Conservation (phyloP, 345 rosid genomes). For the Salix suchowensis region DNA sequence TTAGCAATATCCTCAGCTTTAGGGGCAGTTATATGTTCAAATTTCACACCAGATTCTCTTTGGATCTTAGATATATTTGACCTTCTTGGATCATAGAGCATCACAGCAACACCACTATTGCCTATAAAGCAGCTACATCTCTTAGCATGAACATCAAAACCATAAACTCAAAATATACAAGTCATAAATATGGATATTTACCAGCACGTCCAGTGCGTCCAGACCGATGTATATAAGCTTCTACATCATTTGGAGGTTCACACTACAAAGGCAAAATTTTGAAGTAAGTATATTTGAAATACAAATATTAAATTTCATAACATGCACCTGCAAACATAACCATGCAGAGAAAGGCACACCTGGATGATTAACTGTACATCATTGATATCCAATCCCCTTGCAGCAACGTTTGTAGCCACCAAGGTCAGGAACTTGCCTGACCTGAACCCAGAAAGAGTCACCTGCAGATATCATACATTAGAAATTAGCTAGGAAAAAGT, state of each 20-base stretch:
- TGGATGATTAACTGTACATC: conserved; percentile 96
- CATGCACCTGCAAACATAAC: background rate
- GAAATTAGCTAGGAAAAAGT: conserved; percentile 2
- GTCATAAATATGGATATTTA: conserved; percentile 15
- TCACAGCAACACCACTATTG: conserved; percentile 90
- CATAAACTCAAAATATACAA: background rate
- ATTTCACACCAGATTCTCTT: conserved; percentile 82
- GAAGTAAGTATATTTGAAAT: background rate
- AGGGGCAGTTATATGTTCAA: conserved; percentile 82
- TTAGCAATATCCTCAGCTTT: conserved; percentile 77
- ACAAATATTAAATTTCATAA: background rate
- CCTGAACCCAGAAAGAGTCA: conserved; percentile 86
- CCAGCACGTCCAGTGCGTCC: conserved; percentile 99
- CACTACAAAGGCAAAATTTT: conserved; percentile 41
- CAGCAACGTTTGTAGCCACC: conserved; percentile 97
- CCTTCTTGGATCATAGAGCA: conserved; percentile 86
- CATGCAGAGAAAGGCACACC: conserved; percentile 34
- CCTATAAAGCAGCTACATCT: conserved; percentile 36
- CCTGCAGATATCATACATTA: conserved; percentile 36
- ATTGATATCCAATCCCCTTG: conserved; percentile 92
- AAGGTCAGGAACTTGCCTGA: conserved; percentile 79
- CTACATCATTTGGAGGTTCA: conserved; percentile 97
- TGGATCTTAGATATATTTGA: conserved; percentile 66
- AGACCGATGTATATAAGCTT: conserved; percentile 95
- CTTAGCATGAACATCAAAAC: conserved; percentile 15